Base-by-base conservation (phyloP, 1,284 basidiomycete genomes). In the Agaricales sp. region DNA sequence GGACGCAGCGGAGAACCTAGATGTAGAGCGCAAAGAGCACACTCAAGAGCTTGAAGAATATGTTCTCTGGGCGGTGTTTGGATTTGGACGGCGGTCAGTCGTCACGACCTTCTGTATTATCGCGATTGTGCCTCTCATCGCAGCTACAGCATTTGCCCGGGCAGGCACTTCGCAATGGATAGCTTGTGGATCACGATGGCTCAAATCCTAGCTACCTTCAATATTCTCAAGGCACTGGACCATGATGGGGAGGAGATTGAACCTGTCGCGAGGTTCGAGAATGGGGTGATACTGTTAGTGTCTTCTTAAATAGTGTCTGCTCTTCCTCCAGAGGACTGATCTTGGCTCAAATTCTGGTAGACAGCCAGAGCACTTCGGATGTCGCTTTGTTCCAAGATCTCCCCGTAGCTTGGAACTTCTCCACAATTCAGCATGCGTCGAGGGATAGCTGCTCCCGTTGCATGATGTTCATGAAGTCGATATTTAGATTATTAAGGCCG, bases 91-190 rank as follows among this genome's bases (percentile, higher is more conserved):
- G 45, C 51, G 56, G 55, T 41, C 18, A 45, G 51, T 39, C 25
- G 6, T 12, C n/a, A 13, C 6, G 2, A 2, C 13, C 20, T 20
- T 22, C 4, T 4, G 1, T n/a, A n/a, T 8, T 24, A 24, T 20
- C 24, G 3, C 4, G 16, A 55, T 45, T 26, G 46, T 47, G 2
- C 21, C 54, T 4, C 49, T 43, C 50, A 18, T n/a, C 35, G 24
- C 14, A 3, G 13, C 20, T 21, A 19, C 4, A 54, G 52, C n/a
- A 50, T 52, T 18, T 64, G 61, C 48, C 61, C 61, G 0, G 62
- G 62, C 3, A 54, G 56, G 53, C 51, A 60, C 43, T 44, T 63
- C 14, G 61, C 58, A 2, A 57, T 61, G 16, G 54, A 55, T 46
- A 56, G 57, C 4, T 23, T 63, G 16, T 63, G 58, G 46, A 54